A percentile compares a stretch with the other conserved stretches of the same genome.
Evolutionary conservation across 2,329 filamentous ascomycete genomes (phyloP).

Genomic region (Diaporthe citrichinensis): DNA sequence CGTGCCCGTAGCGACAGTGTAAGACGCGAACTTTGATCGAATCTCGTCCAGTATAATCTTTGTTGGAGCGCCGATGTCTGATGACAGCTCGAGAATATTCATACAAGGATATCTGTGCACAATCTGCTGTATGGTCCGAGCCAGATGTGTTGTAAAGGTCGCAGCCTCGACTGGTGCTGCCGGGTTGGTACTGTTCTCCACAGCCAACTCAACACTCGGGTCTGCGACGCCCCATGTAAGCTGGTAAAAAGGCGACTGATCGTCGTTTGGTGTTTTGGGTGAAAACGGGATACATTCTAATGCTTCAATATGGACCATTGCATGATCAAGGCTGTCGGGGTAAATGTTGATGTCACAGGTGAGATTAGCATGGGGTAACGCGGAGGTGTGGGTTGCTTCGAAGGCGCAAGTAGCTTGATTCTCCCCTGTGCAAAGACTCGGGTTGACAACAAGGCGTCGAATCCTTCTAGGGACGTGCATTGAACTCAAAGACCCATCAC

Average conservation of each 20-base stretch:
- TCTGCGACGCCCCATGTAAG: neutral
- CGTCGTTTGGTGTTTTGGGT: neutral
- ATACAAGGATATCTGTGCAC: constrained; percentile 47
- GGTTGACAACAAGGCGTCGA: no score
- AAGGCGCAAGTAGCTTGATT: no score
- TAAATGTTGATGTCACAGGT: no score
- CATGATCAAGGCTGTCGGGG: neutral
- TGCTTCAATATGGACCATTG: constrained; percentile 22
- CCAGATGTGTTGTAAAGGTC: constrained; percentile 43
- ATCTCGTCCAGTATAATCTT: constrained; percentile 50
- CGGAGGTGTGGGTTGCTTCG: no score
- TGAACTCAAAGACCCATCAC: no score
- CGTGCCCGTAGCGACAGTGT: constrained; percentile 57
- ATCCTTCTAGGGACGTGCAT: no score
- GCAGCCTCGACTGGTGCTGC: constrained; percentile 44
- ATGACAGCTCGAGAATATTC: constrained; percentile 52
- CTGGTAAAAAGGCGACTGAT: neutral
- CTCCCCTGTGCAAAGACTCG: no score
- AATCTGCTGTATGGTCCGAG: constrained; percentile 52
- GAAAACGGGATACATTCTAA: constrained; percentile 13
- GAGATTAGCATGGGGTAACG: no score
- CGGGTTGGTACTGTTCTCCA: constrained; percentile 48
- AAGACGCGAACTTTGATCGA: constrained; percentile 51
- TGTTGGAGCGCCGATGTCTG: constrained; percentile 57
- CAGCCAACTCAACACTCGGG: neutral